Evolutionary conservation across 2,329 filamentous ascomycete species (phyloP), one percentile per base, ranked within the genome.

Genomic region (Mycosphaerella sp.): DNA sequence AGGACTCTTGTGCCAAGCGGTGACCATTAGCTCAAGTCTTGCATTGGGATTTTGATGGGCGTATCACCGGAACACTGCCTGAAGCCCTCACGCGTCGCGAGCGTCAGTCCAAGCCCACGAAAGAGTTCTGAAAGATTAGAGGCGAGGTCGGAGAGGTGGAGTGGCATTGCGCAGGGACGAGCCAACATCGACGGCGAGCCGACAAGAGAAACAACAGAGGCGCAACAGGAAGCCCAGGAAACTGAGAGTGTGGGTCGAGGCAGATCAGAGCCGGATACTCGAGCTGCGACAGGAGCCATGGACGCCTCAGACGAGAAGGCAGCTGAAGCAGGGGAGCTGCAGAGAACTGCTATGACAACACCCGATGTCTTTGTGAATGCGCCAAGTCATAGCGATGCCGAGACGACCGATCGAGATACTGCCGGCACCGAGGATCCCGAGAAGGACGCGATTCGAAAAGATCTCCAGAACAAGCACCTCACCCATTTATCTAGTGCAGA

Each of bases 371-470:
- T 39, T 12, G 48, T 40, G 28, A 21, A 44, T 40, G 41, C 48
- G 14, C 32, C 35, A 12, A 44, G 18, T 13, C 41, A 50, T 10
- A 28, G 37, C 34, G 39, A 41, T 6, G n/a, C 30, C 9, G 41
- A 32, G 32, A 30, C 32, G 48, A 37, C n/a, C 14, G 34, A 44
- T 18, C 52, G 32, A 17, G 28, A 48, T 6, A 34, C 5, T 9
- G 32, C 27, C 7, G 25, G 16, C 30, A 39, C 16, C 9, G 44
- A 41, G 16, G 56, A 56, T 30, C 43, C 54, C 1, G 56, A 56
- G 17, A 59, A 59, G 41, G 52, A 55, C 49, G 56, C 52, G 1
- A 51, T 56, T 17, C 52, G 48, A 14, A 55, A 53, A 51, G 56
- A 59, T 16, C 47, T 49, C 21, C 46, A 47, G 30, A 53, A 53